Evolutionary conservation across 345 rosid genomes (phyloP), one percentile per base, ranked within the genome.

Genomic region (Combretum micranthum): DNA sequence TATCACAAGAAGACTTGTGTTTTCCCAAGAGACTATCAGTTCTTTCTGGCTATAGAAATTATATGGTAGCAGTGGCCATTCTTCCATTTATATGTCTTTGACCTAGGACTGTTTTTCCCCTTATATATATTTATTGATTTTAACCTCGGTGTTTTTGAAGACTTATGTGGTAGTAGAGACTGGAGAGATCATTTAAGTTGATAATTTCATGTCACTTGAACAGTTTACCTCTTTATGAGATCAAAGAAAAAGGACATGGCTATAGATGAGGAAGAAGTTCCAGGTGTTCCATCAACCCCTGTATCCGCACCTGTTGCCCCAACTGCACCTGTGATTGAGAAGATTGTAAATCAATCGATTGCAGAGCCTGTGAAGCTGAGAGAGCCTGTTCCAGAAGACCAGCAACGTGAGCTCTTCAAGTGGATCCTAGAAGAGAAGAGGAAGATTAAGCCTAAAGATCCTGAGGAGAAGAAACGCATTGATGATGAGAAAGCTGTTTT

Each of bases 341-440:
- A 61, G 52, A 52, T 50, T 2, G n/a, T 32, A 13, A 49, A 63
- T 26, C 74, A 73, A 39, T 52, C 75, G n/a, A 15, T 73, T 4
- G 1, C 65, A 19, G 75, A 68, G 65, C 72, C 72, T 26, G 54
- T 72, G 72, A 84, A 73, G 75, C 53, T 21, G 44, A 74, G 55
- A 39, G 84, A 86, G 56, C 87, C 84, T 16, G 62, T 92, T 59
- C 86, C 89, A 0, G 82, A 77, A 73, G 67, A 71, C 49, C 80
- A 80, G 61, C 93, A 86, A 62, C 93, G 86, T 7, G 86, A 86
- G 71, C 83, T 92, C 47, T 83, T 78, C 77, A 88, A 86, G 72
- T 82, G 96, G 96, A 84, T 86, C 23, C 64, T 92, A 72, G 96
- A 88, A 69, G 96, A 92, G 85, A 88, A 86, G 71, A 74, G 99